phyloP scores from a whole-genome alignment of 2,329 filamentous ascomycete genomes.

The Camillea tinctor region DNA sequence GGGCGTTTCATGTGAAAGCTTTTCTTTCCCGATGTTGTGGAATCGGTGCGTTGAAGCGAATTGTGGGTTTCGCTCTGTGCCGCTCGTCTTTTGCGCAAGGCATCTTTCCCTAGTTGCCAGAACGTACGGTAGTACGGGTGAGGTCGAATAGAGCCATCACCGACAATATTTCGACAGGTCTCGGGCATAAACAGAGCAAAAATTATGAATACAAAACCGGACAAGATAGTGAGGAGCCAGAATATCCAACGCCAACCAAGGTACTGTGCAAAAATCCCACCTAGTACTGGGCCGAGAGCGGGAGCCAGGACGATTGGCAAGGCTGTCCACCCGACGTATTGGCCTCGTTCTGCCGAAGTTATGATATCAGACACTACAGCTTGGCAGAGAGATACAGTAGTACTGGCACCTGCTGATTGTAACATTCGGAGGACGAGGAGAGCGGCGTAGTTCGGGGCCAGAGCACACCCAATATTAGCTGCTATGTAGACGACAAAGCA shows the following conservation, averaged over 20 bases:
- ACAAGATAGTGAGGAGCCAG: constrained; percentile 48
- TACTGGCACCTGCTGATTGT: constrained; percentile 51
- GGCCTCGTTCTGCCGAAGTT: constrained; percentile 54
- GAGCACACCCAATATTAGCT: constrained; percentile 45
- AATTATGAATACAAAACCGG: constrained; percentile 34
- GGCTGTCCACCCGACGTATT: constrained; percentile 49
- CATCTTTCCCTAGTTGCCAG: constrained; percentile 30
- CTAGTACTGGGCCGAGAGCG: constrained; percentile 46
- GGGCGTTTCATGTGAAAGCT: constrained; percentile 24
- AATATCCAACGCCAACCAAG: constrained; percentile 53
- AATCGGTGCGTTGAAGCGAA: constrained; percentile 8
- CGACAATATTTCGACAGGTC: constrained; percentile 43
- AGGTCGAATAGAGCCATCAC: constrained; percentile 43
- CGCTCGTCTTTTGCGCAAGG: constrained; percentile 9
- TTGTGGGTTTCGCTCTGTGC: constrained; percentile 2
- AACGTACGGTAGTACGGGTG: constrained; percentile 27
- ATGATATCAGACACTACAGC: constrained; percentile 58
- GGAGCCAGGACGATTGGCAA: constrained; percentile 43
- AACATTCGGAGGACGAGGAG: constrained; percentile 49
- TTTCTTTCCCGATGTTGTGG: constrained; percentile 13
- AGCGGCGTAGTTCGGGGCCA: constrained; percentile 44
- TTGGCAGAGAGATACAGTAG: constrained; percentile 51
- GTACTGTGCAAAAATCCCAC: constrained; percentile 50
- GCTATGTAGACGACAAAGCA: constrained; percentile 45
- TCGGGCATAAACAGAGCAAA: constrained; percentile 45